Conservation (phyloP, 371 early-diverging fungal species). For the Rhizopus arrhizus region DNA sequence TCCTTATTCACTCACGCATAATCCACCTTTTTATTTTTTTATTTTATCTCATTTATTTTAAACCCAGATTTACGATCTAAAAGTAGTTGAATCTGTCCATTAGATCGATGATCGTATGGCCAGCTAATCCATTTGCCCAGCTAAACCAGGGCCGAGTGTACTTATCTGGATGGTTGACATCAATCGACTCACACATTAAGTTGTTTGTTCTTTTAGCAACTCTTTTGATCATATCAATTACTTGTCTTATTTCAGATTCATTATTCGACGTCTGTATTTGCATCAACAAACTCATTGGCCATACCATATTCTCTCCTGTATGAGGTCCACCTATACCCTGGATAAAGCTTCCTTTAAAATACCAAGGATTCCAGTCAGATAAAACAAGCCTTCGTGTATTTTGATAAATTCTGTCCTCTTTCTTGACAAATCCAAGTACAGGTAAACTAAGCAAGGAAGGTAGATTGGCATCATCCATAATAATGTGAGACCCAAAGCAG, state of each 20-base stretch:
- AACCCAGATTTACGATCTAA: too few relatives aligned
- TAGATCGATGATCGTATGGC: slow-evolving; percentile 43
- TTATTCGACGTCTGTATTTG: slow-evolving; percentile 39
- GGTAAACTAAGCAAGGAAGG: slow-evolving; percentile 65
- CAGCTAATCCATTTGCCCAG: slow-evolving; percentile 60
- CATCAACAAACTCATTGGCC: slow-evolving; percentile 43
- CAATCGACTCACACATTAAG: slow-evolving; percentile 56
- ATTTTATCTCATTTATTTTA: too few relatives aligned
- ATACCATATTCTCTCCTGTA: slow-evolving; percentile 41
- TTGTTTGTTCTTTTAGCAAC: slow-evolving; percentile 36
- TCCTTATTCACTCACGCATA: too few relatives aligned
- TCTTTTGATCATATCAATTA: slow-evolving; percentile 39
- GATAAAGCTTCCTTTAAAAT: slow-evolving; percentile 48
- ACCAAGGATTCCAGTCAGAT: slow-evolving; percentile 62
- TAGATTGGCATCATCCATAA: slow-evolving; percentile 72
- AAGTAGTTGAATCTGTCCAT: neutral
- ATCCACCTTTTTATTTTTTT: neutral
- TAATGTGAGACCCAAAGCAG: slow-evolving; percentile 58
- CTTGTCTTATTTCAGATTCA: slow-evolving; percentile 39
- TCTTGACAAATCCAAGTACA: slow-evolving; percentile 55
- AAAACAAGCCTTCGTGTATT: slow-evolving; percentile 56
- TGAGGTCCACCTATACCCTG: slow-evolving; percentile 67
- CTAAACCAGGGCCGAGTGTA: slow-evolving; percentile 59
- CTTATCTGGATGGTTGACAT: slow-evolving; percentile 35
- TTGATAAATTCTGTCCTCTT: slow-evolving; percentile 48